Evolutionary conservation across 805 yeast species (phyloP).

Genomic region (Candida maesae): DNA sequence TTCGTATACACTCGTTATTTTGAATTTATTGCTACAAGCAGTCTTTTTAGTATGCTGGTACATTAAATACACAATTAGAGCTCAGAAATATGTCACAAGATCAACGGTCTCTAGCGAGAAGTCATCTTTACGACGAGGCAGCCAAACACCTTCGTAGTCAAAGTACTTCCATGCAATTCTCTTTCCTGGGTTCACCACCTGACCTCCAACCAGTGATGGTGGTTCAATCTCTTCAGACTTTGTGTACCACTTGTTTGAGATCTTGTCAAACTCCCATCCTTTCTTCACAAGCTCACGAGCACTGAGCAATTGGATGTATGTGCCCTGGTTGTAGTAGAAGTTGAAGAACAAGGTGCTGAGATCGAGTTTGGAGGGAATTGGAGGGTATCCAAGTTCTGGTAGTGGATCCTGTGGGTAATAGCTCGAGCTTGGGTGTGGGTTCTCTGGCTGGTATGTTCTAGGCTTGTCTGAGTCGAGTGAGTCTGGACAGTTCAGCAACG

Average conservation of each 20-base stretch:
- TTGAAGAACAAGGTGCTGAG: slow-evolving; percentile 87
- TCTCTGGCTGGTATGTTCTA: slow-evolving; percentile 59
- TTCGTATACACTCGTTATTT: no score
- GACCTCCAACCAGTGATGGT: slow-evolving; percentile 21
- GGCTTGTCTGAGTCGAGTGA: slow-evolving; percentile 88
- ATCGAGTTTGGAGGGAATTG: slow-evolving; percentile 67
- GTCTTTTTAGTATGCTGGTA: no score
- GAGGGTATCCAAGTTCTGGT: slow-evolving; percentile 48
- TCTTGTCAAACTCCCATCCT: slow-evolving; percentile 80
- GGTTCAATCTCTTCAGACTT: slow-evolving; percentile 45
- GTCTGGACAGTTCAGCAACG: slow-evolving; percentile 88
- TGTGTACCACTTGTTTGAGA: slow-evolving; percentile 76
- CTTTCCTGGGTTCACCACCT: slow-evolving; percentile 38
- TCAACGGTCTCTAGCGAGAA: slow-evolving; percentile 37
- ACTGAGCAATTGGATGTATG: slow-evolving; percentile 69
- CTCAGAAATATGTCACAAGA: slow-evolving; percentile 15
- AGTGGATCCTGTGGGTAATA: slow-evolving; percentile 85
- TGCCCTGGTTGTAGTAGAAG: slow-evolving; percentile 76
- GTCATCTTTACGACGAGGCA: slow-evolving; percentile 56
- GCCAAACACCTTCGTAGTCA: slow-evolving; percentile 73
- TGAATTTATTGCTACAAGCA: no score
- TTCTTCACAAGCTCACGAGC: slow-evolving; percentile 75
- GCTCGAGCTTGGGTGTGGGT: slow-evolving; percentile 85
- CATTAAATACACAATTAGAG: not conserved
- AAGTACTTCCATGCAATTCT: slow-evolving; percentile 69